A percentile compares a stretch with the other conserved stretches of the same genome.
phyloP scores from a whole-genome alignment of 768 basidiomycete species.

The Pleurotus pulmonarius region DNA sequence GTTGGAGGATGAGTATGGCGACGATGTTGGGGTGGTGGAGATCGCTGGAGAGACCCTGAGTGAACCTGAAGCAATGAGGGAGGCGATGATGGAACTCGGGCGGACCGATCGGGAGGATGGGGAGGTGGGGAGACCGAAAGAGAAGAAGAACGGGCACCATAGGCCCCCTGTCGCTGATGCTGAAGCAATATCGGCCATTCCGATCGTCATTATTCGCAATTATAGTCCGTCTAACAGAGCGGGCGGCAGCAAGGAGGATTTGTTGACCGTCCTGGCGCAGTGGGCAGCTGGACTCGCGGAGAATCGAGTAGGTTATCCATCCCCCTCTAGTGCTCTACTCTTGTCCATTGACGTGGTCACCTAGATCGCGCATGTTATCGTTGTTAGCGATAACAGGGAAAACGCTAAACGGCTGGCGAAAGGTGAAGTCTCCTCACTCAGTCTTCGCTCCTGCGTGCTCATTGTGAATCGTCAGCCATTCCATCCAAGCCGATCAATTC shows the following conservation, averaged over 20 bases:
- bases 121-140: constrained; percentile 17
- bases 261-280: constrained; percentile 70
- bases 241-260: constrained; percentile 58
- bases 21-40: constrained; percentile 37
- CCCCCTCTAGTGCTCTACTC: too few relatives aligned
- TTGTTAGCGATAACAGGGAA: constrained; percentile 87
- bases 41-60: constrained; percentile 5
- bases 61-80: constrained; percentile 11
- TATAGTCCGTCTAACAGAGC: constrained; percentile 52
- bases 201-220: constrained; percentile 84
- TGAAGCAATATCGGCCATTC: constrained; percentile 59
- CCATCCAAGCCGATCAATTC: constrained; percentile 79
- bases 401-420: constrained; percentile 81
- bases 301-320: constrained; percentile 51
- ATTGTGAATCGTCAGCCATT: constrained; percentile 46
- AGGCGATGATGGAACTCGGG: constrained; percentile 13
- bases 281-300: constrained; percentile 86
- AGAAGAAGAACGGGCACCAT: constrained; percentile 19
- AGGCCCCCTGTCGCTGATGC: constrained; percentile 24
- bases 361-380: constrained; percentile 87
- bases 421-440: constrained; percentile 35
- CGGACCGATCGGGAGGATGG: constrained; percentile 5
- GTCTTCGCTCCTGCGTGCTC: constrained; percentile 44
- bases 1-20: constrained; percentile 36
- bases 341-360: background rate